Evolutionary conservation across 2,329 filamentous ascomycete species (phyloP).

Genomic region (Coleophoma crateriformis): DNA sequence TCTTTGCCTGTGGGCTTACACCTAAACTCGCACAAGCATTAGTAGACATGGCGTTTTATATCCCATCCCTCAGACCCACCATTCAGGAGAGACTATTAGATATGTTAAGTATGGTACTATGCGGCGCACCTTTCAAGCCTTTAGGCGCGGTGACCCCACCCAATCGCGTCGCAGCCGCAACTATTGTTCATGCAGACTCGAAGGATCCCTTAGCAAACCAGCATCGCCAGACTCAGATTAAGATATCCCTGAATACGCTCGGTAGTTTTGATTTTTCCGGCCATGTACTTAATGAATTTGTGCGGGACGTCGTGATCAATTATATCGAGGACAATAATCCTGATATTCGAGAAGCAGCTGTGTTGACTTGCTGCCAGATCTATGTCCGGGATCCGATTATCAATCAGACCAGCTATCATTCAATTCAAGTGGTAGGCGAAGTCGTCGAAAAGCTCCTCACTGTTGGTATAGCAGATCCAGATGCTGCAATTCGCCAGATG

Average conservation of each 20-base stretch:
- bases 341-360: constrained; percentile 88
- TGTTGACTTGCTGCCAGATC: constrained; percentile 93
- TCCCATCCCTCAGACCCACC: constrained; percentile 84
- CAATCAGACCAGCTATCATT: constrained; percentile 94
- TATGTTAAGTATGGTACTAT: constrained; percentile 90
- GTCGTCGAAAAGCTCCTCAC: constrained; percentile 96
- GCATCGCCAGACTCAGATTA: constrained; percentile 78
- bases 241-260: constrained; percentile 85
- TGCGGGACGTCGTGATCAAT: constrained; percentile 94
- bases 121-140: constrained; percentile 85
- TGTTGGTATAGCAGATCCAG: constrained; percentile 87
- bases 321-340: constrained; percentile 96
- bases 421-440: constrained; percentile 93
- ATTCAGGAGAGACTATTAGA: constrained; percentile 94
- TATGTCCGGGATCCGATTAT: constrained; percentile 97
- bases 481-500: constrained; percentile 80
- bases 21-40: constrained; percentile 91
- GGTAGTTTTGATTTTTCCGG: constrained; percentile 94
- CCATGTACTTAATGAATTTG: constrained; percentile 94
- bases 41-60: constrained; percentile 98
- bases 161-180: constrained; percentile 74
- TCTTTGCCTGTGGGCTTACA: constrained; percentile 93
- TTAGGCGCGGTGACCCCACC: constrained; percentile 75
- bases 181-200: constrained; percentile 80
- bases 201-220: constrained; percentile 81